Conservation (phyloP, 2,329 filamentous ascomycete species). For the Trichophyton rubrum region DNA sequence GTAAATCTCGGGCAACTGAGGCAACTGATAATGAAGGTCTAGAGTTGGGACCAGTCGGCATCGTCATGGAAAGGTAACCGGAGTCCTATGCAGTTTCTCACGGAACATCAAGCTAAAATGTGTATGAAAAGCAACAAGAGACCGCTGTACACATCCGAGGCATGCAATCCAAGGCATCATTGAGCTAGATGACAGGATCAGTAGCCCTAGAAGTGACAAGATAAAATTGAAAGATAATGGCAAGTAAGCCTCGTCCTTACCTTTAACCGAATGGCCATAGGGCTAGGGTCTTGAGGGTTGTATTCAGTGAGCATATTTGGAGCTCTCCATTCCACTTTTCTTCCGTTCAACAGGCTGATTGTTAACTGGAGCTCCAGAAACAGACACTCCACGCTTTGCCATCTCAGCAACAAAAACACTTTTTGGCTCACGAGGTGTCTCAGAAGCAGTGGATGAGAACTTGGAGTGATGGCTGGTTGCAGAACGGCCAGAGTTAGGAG, state of each 20-base stretch:
- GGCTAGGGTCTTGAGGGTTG: neutral
- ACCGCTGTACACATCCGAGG: too few species aligned
- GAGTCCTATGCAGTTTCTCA: neutral
- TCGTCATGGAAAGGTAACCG: neutral
- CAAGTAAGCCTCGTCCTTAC: too few species aligned
- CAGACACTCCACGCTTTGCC: constrained; percentile 8
- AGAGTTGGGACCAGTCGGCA: neutral
- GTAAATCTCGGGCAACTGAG: too few species aligned
- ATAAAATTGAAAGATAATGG: too few species aligned
- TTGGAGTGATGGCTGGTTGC: neutral
- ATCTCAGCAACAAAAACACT: constrained; percentile 5
- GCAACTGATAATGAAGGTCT: too few species aligned
- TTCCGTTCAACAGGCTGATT: neutral
- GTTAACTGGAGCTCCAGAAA: neutral
- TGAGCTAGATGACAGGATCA: too few species aligned
- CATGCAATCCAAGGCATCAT: too few species aligned
- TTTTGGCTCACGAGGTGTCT: neutral
- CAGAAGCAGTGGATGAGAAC: neutral
- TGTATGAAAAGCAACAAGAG: neutral
- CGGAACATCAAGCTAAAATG: neutral
- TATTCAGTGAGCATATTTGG: constrained; percentile 1
- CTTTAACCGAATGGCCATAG: too few species aligned
- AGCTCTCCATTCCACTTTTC: neutral
- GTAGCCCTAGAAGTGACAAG: too few species aligned
- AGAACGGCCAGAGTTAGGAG: neutral